Evolutionary conservation across 148 eudicot genomes (phyloP).

Genomic region (Amaranthus palmeri): DNA sequence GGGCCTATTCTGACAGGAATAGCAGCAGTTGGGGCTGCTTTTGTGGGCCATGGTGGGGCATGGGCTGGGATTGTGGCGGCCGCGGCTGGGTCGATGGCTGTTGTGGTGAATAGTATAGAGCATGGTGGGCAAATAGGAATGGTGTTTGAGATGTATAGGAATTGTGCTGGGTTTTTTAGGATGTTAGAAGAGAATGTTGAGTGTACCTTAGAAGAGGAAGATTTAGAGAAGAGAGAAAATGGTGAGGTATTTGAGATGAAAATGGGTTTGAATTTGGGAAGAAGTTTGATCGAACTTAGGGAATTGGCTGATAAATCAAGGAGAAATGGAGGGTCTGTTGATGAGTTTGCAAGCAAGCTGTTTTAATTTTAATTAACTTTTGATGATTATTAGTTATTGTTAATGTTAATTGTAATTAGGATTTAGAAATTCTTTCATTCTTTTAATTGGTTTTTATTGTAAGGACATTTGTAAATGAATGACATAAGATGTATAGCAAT

Average conservation of each 20-base stretch:
- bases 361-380: neutral
- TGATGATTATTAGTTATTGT: too few relatives aligned
- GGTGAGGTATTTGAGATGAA: constrained; percentile 39
- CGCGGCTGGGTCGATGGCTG: constrained; percentile 26
- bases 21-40: constrained; percentile 47
- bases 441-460: too few relatives aligned
- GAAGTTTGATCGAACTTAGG: constrained; percentile 31
- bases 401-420: too few relatives aligned
- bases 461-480: too few relatives aligned
- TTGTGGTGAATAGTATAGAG: constrained; percentile 40
- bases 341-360: constrained; percentile 22
- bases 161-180: constrained; percentile 46
- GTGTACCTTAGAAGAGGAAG: constrained; percentile 29
- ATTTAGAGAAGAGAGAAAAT: constrained; percentile 22
- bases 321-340: constrained; percentile 7
- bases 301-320: constrained; percentile 12
- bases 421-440: too few relatives aligned
- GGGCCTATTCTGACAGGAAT: constrained; percentile 52
- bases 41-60: constrained; percentile 33
- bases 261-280: constrained; percentile 37
- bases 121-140: constrained; percentile 82
- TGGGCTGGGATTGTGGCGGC: constrained; percentile 22
- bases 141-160: constrained; percentile 72
- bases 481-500: too few relatives aligned
- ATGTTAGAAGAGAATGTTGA: constrained; percentile 37